Base-by-base conservation (phyloP, 805 yeast genomes). In the Lachancea mirantina region DNA sequence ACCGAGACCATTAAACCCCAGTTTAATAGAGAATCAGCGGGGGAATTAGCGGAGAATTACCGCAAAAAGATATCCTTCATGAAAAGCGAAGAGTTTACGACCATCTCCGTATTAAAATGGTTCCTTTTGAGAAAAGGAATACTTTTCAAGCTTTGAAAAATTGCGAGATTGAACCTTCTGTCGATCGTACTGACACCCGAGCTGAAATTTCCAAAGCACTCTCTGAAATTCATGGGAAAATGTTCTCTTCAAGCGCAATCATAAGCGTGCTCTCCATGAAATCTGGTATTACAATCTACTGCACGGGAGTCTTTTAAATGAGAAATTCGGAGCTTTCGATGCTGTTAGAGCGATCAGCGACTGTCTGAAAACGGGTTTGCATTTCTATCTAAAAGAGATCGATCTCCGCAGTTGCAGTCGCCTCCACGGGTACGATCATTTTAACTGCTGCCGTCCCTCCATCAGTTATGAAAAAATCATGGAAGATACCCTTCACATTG, bases 241-340 rank as follows among this genome's bases (percentile, higher is more conserved):
- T 6, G 87, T 78, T 4, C 74, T 61, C 49, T 67, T 81, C 45
- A 68, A 71, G 30, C 80, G 88, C 60, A 75, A 76, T 46, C 60
- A 62, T 26, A 62, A 54, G 38, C 56, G 65, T 26, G 74, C 70
- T 2, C 35, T 67, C 11, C 54, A 55, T 32, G 69, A 67, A 39
- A 57, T 67, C 14, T 88, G 94, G 94, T 88, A 87, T 60, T 84
- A 72, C 61, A 81, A 80, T 63, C 67, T 75, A 40, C 64, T 85
- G 32, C 40, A 70, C 46, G 97, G 96, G 2, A 74, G 89, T 1
- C 65, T 85, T 2, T 64, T 75, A 36, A 63, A 67, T 28, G 89
- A 87, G 30, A 58, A 72, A 19, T 87, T 79, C 52, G 53, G 63
- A 14, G 77, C 79, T 15, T 74, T 81, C 30, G 84, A 82, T 32